Base-by-base conservation (phyloP, 2,329 filamentous ascomycete species). In the Exophiala oligosperma region DNA sequence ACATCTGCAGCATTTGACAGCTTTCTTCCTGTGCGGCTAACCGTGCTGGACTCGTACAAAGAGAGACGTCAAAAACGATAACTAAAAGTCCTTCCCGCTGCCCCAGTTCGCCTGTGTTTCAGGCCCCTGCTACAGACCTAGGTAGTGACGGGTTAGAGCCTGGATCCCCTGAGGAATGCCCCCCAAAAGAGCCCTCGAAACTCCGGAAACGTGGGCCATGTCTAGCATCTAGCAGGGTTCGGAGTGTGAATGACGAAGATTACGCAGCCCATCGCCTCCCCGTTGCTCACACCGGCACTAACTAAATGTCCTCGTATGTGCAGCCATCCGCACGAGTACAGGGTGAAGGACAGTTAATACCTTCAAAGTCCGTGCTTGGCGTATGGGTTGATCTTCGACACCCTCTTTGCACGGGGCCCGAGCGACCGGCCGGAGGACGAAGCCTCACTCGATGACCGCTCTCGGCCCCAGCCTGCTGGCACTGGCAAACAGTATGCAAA, bases 1-100 rank as follows among this genome's bases (percentile, higher is more conserved):
- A 54, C 44, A 40, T 59, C 60, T 62, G 60, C 60, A 59, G 56
- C 56, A 40, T 12, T 26, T 62, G 60, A 57, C 60, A 62, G 53
- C 53, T 54, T 55, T 44, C 40, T 28, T 54, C 49, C 38, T 23
- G 57, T 57, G 60, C 60, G 56, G 50, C 37, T 55, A 62, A 57
- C 56, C 60, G 60, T 29, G 57, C 41, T 41, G 47, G 52, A 56
- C 55, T 61, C 59, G 59, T 51, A 61, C 59, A 61, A 58, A 47
- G 24, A 32, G 38, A 46, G 26, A 52, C 44, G 59, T 58, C 55
- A 61, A 58, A 57, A 53, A 49, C 9, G 32, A 35, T 35, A 35
- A 35, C 32, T 9, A 8, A 17, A 17, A 35, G 32, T 8, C 11
- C 7, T 9, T 35, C 32, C 32, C 32, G 9, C 26, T 40, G 35